Evolutionary conservation across 2,329 filamentous ascomycete genomes (phyloP), one percentile per base, ranked within the genome.

Genomic region (Fusarium bulbicola): DNA sequence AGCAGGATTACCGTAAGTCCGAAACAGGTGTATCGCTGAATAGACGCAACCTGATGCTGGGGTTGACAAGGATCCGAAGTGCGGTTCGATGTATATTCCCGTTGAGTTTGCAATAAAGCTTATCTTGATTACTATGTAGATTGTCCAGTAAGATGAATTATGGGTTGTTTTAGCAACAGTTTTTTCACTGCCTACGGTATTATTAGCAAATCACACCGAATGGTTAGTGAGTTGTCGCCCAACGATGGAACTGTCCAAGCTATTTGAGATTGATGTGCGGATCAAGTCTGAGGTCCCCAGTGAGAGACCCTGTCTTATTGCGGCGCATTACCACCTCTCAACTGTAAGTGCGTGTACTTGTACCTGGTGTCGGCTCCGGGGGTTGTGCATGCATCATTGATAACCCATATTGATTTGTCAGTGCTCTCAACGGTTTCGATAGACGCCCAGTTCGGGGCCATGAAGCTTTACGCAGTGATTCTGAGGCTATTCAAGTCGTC

Each of bases 301-400:
- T 34, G 21, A 24, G 53, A 30, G 65, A 56, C 59, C 46, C 66
- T 69, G 74, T 62, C 63, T 37, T 50, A 36, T 52, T 76, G 69
- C 72, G 63, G 69, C 59, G 54, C 54, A 68, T 43, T 63, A 40
- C 58, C 58, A 36, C 30, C 32, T 58, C 15, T 45, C 18, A n/a
- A 26, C n/a, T 49, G 40, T n/a, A 40, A 46, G 24, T 58, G 49
- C 26, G 32, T 58, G 57, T 46, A 61, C 36, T 40, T 64, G 63
- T 72, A 57, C 59, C 68, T 66, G 70, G 65, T 74, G 69, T 76
- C 73, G 74, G 74, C 69, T 76, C 74, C 74, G 70, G 73, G 45
- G 74, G 59, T 63, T 73, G 63, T 76, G 66, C 58, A 68, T 65
- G 50, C 46, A 73, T 46, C 40, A 52, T 40, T 75, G 69, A 75